Evolutionary conservation across 2,329 filamentous ascomycete genomes (phyloP).

Genomic region (Colletotrichum spinosum): DNA sequence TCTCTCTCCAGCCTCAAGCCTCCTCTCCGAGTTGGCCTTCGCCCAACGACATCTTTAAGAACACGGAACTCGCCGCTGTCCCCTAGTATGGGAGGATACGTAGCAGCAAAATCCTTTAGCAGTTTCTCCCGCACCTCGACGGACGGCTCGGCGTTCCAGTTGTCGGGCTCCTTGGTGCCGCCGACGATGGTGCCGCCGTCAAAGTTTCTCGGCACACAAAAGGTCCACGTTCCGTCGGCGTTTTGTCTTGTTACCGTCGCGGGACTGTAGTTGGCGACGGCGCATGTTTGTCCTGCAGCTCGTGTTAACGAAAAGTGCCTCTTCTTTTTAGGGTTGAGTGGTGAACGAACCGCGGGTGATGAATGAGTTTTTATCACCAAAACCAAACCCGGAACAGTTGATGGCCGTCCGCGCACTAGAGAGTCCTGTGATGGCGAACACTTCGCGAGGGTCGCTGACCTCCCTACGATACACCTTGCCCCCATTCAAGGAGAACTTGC

Average conservation of each 20-base stretch:
- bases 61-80: slow-evolving; percentile 46
- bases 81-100: slow-evolving; percentile 48
- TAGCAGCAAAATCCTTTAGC: slow-evolving; percentile 52
- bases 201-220: slow-evolving; percentile 71
- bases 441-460: slow-evolving; percentile 51
- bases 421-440: slow-evolving; percentile 48
- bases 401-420: slow-evolving; percentile 49
- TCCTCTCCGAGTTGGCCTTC: slow-evolving; percentile 57
- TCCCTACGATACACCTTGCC: slow-evolving; percentile 50
- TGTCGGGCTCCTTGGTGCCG: slow-evolving; percentile 71
- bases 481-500: slow-evolving; percentile 53
- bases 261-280: slow-evolving; percentile 53
- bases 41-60: slow-evolving; percentile 57
- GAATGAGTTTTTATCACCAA: slow-evolving; percentile 55
- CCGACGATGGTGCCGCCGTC: slow-evolving; percentile 74
- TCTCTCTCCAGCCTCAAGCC: slow-evolving; percentile 67
- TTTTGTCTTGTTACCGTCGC: slow-evolving; percentile 69
- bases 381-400: slow-evolving; percentile 60
- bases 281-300: slow-evolving; percentile 56
- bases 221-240: slow-evolving; percentile 71
- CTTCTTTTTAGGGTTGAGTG: background rate
- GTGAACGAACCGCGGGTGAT: slow-evolving; percentile 53
- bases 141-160: slow-evolving; percentile 65
- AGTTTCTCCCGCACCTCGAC: slow-evolving; percentile 58
- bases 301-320: background rate